These are phyloP conservation scores for Myxozyma lipomycoides DNA, from an alignment of 805 yeast species.

Conservation along the genomic window DNA sequence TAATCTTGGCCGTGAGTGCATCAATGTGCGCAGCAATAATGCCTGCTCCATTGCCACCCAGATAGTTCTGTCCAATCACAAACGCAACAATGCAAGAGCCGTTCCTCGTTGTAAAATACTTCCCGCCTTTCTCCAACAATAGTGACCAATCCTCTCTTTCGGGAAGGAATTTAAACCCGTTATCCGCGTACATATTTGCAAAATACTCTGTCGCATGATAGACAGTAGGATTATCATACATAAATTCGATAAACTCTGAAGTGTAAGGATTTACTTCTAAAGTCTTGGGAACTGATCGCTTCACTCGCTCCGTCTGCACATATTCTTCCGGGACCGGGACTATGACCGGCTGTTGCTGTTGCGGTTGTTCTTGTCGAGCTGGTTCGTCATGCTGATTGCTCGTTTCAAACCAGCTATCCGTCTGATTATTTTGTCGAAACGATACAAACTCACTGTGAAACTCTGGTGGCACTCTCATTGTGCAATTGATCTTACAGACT, in stretches of 20 bases:
- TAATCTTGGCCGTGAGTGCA: constrained; percentile 49
- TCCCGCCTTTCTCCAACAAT: constrained; percentile 44
- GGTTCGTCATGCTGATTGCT: background rate
- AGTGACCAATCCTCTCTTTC: constrained; percentile 58
- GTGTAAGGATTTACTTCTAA: constrained; percentile 4
- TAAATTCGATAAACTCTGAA: constrained; percentile 9
- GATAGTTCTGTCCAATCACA: constrained; percentile 62
- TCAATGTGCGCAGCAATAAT: constrained; percentile 51
- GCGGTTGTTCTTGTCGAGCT: background rate
- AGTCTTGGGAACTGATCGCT: constrained; percentile 1
- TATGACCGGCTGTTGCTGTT: background rate
- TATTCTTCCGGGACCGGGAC: background rate
- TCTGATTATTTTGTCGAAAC: background rate
- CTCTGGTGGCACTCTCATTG: background rate
- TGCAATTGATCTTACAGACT: too few relatives aligned
- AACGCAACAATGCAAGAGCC: constrained; percentile 68
- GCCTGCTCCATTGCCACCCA: constrained; percentile 56
- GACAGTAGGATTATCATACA: constrained; percentile 14
- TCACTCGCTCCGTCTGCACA: background rate
- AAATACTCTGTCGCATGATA: constrained; percentile 79
- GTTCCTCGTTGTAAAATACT: constrained; percentile 64
- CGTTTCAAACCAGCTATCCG: background rate
- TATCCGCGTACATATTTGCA: constrained; percentile 46
- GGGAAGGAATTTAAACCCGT: constrained; percentile 60
- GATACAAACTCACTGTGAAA: background rate